These are phyloP conservation scores for Astrephomene gubernaculifera DNA, from an alignment of 139 green algal species.

Conservation along the genomic window DNA sequence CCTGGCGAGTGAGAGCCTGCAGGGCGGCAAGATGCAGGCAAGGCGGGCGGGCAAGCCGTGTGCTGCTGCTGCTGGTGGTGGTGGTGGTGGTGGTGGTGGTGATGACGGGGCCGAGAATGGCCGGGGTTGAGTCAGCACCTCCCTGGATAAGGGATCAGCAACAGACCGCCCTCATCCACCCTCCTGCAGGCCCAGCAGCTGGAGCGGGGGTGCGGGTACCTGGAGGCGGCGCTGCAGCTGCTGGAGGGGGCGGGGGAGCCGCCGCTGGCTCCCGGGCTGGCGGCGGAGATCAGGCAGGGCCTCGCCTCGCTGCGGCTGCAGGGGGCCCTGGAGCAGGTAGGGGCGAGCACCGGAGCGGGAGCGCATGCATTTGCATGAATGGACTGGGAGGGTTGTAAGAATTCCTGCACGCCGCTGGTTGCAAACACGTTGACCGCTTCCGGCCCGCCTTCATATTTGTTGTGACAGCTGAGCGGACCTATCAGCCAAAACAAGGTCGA, in stretches of 20 bases:
- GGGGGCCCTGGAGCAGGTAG: slow-evolving; percentile 14
- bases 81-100: too few species aligned
- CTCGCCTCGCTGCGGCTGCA: slow-evolving; percentile 54
- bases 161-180: too few species aligned
- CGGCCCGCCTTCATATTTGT: too few species aligned
- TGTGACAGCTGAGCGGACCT: slow-evolving; percentile 17
- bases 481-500: slow-evolving; percentile 1
- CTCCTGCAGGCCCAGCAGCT: slow-evolving; percentile 7
- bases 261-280: slow-evolving; percentile 62
- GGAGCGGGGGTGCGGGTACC: slow-evolving; percentile 4
- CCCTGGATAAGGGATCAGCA: too few species aligned
- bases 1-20: slow-evolving; percentile 52
- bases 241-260: slow-evolving; percentile 49
- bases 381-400: too few species aligned
- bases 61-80: too few species aligned
- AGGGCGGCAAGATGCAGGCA: background rate
- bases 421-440: too few species aligned
- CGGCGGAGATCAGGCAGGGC: slow-evolving; percentile 59
- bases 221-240: slow-evolving; percentile 72
- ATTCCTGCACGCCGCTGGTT: too few species aligned
- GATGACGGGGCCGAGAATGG: too few species aligned
- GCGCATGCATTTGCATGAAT: too few species aligned
- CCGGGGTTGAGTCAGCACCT: too few species aligned
- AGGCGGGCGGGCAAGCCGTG: background rate
- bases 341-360: too few species aligned